Conservation (phyloP, 177 flowering plant genomes). For the Vitis hybrid region DNA sequence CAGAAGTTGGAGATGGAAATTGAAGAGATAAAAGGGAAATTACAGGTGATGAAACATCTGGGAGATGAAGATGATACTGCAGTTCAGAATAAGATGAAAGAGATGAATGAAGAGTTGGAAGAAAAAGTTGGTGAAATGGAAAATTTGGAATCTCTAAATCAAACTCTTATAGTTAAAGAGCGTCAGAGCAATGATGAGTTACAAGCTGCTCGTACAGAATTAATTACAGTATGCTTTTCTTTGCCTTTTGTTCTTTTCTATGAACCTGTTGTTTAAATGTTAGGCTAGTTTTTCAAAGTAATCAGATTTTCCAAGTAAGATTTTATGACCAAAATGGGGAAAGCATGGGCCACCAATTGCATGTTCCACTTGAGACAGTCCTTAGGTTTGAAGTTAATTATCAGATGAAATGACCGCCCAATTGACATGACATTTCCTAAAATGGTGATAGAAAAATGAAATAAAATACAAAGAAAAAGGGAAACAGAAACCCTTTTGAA, state of each 20-base stretch:
- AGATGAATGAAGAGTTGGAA: constrained; percentile 36
- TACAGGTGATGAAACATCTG: constrained; percentile 56
- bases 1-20: constrained; percentile 65
- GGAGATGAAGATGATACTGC: constrained; percentile 44
- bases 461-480: too few relatives aligned
- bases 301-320: too few relatives aligned
- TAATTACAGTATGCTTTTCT: constrained; percentile 37
- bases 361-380: too few relatives aligned
- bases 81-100: constrained; percentile 38
- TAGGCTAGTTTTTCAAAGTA: too few relatives aligned
- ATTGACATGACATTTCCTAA: too few relatives aligned
- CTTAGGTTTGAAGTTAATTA: too few relatives aligned
- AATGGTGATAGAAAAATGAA: too few relatives aligned
- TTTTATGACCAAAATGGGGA: too few relatives aligned
- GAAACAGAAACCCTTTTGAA: too few relatives aligned
- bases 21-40: constrained; percentile 44
- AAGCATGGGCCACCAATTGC: too few relatives aligned
- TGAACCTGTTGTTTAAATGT: too few relatives aligned
- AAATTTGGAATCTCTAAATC: constrained; percentile 36
- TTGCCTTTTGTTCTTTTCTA: background rate
- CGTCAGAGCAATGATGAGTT: constrained; percentile 65
- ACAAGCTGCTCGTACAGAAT: constrained; percentile 56
- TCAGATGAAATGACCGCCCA: too few relatives aligned
- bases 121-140: constrained; percentile 45
- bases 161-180: constrained; percentile 45